Evolutionary conservation across 1,139 yeast genomes (phyloP).

Genomic region (Arxiozyma slooffiae): DNA sequence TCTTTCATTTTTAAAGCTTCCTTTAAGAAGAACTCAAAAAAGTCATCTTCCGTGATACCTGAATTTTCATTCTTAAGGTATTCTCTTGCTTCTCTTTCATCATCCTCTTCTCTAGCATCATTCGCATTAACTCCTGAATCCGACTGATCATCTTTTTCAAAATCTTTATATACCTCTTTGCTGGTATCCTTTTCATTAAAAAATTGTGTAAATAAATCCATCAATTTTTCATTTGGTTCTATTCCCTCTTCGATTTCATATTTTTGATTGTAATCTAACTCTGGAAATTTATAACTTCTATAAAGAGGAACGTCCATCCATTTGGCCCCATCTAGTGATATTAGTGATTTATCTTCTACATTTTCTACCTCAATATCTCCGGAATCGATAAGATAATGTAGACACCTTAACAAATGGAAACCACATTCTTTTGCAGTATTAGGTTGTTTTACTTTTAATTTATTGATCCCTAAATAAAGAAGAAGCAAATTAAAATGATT

Average conservation of each 20-base stretch:
- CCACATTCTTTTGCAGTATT: background rate
- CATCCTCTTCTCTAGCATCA: slow-evolving; percentile 12
- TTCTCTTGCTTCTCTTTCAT: too few relatives aligned
- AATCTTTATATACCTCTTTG: slow-evolving; percentile 4
- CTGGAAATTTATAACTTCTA: background rate
- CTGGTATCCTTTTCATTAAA: slow-evolving; percentile 2
- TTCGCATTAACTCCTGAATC: background rate
- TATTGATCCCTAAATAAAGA: slow-evolving; percentile 8
- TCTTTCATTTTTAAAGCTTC: too few relatives aligned
- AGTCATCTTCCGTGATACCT: too few relatives aligned
- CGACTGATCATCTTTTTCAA: slow-evolving; percentile 7
- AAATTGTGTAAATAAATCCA: slow-evolving; percentile 15
- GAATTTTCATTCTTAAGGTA: too few relatives aligned
- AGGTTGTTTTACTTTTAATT: slow-evolving; percentile 4
- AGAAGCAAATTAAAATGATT: slow-evolving; percentile 15
- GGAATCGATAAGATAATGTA: background rate
- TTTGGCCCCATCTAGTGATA: background rate
- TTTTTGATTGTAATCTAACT: background rate
- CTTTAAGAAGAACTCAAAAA: too few relatives aligned
- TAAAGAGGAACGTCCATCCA: background rate
- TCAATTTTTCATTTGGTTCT: slow-evolving; percentile 21
- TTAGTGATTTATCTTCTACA: background rate
- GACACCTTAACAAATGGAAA: background rate
- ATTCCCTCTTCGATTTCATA: slow-evolving; percentile 10
- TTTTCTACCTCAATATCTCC: background rate